Base-by-base conservation (phyloP, 352 stramenopile species). In the Globisporangium iwayamae region DNA sequence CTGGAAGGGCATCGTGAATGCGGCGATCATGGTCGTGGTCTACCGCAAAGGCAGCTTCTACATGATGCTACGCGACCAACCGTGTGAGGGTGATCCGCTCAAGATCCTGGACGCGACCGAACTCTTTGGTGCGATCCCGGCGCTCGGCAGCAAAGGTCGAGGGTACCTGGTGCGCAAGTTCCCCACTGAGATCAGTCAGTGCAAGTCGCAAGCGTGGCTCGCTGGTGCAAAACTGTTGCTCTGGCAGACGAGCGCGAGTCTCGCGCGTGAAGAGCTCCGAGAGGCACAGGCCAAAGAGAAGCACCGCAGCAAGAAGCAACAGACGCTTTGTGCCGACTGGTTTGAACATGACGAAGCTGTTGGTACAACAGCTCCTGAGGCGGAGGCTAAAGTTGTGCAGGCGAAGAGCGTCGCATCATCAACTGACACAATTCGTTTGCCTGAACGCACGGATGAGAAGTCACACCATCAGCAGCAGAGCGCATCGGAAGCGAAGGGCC, bases 1-100 rank as follows among this genome's bases (percentile, higher is more conserved):
- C 0, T 89, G 81, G 81, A 85, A 85, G 57, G 79, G 81, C 9
- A 70, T 89, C 18, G 74, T 90, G 3, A 67, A 90, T 41, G 62
- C 74, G n/a, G 70, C 70, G 1, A 20, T 87, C n/a, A 54, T 90
- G 28, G 70, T 86, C 2, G 62, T 89, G 6, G 67, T 87, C 34
- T 90, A 87, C 18, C 69, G 76, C 22, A 65, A 65, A 3, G 68
- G 71, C 10, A 85, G 72, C 47, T 87, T 90, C 45, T 87, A 72
- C 60, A 64, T 87, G 57, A 73, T 81, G 10, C 50, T 90, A 4
- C 69, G 70, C 1, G 67, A 72, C 0, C 41, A 70, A 16, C 22
- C 63, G 10, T 50, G 62, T 2, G 72, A 78, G 14, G 66, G 70
- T 1, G 65, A 71, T 0, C 25, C 25, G 2, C 53, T 78, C 13